Base-by-base conservation (phyloP, 768 basidiomycete species). In the Leucosporidium creatinivorum region DNA sequence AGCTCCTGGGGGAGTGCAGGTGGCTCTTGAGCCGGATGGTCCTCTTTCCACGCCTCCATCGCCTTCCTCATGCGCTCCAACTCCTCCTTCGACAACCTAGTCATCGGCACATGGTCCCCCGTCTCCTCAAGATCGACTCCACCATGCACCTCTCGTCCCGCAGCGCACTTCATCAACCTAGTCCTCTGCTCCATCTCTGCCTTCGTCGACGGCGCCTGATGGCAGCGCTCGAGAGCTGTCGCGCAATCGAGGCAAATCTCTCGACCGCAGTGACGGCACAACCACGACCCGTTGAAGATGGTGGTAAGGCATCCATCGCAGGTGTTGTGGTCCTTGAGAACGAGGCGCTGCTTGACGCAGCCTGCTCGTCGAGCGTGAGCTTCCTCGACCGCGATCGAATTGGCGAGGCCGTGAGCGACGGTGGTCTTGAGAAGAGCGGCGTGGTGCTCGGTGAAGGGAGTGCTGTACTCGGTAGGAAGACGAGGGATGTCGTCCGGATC, bases 91-190 rank as follows among this genome's bases (percentile, higher is more conserved):
- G 82, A 82, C 74, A 93, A 91, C 54, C 91, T 81, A 5, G 90
- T 87, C 78, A 93, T 86, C 8, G 91, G 88, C 8, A 86, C 86
- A 73, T 93, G 90, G 63, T 87, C 83, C 36, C 78, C 80, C 17
- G 83, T 80, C 26, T 81, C 79, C 74, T 92, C 39, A 44, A 44
- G 90, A 0, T 21, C 28, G n/a, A 23, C 4, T 26, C 12, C 25
- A 15, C 26, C 36, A 10, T 23, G 10, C 23, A 10, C n/a, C 23
- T n/a, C 25, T 13, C n/a, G 8, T 9, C 15, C 26, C 44, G 26
- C 36, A 18, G 21, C 9, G 44, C 58, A 59, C 25, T 19, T 59
- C 44, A 17, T 25, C 44, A 59, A 21, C 44, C 58, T 26, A 25
- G 28, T 47, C 44, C 47, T 17, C 15, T 31, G 26, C 31, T 57